Percentiles rank a stretch among this genome's conserved stretches.
Evolutionary conservation across 306 rosid species (phyloP).

Genomic region (Potentilla sterilis): DNA sequence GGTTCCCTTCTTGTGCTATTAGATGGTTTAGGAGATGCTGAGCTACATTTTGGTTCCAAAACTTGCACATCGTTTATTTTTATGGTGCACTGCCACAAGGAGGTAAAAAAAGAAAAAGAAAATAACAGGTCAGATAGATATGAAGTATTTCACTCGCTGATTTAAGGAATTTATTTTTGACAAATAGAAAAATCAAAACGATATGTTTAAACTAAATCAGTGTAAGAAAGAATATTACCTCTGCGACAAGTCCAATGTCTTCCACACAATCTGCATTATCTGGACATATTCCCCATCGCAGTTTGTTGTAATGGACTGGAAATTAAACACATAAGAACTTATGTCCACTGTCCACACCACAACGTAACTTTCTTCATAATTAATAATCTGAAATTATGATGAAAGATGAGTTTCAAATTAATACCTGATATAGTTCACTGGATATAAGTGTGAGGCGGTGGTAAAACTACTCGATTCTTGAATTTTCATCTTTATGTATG

Average conservation of each 20-base stretch:
- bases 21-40: slow-evolving; percentile 17
- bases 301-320: neutral
- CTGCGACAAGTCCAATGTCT: neutral
- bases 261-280: slow-evolving; percentile 1
- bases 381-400: too few species aligned
- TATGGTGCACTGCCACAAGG: slow-evolving; percentile 29
- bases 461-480: slow-evolving; percentile 35
- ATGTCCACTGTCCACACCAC: too few species aligned
- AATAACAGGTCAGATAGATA: neutral
- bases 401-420: too few species aligned
- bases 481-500: neutral
- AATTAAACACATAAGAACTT: neutral
- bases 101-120: neutral
- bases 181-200: neutral
- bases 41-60: slow-evolving; percentile 37
- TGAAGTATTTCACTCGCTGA: too few species aligned
- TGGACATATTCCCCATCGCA: neutral
- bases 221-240: neutral
- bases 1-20: neutral
- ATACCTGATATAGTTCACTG: slow-evolving; percentile 49
- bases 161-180: too few species aligned
- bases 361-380: too few species aligned
- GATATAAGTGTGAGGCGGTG: slow-evolving; percentile 45
- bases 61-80: slow-evolving; percentile 24
- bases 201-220: neutral